Conservation (phyloP, 805 yeast genomes). For the Ogataea paradorogensis region DNA sequence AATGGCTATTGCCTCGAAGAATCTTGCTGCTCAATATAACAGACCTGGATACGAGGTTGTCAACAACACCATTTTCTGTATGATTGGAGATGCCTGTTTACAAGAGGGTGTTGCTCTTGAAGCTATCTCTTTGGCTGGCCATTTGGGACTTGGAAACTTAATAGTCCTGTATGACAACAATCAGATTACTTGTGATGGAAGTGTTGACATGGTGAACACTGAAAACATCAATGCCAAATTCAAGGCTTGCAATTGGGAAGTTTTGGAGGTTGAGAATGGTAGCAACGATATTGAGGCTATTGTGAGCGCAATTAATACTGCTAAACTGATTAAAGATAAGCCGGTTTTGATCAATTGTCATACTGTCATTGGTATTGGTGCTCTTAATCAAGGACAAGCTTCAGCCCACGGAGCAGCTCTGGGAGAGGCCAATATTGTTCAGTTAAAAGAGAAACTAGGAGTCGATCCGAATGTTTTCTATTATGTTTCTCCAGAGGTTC, state of each 20-base stretch:
- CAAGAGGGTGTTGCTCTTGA: slow-evolving; percentile 97
- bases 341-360: slow-evolving; percentile 87
- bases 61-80: slow-evolving; percentile 70
- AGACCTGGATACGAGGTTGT: slow-evolving; percentile 73
- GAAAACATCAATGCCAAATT: slow-evolving; percentile 86
- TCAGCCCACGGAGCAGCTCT: slow-evolving; percentile 96
- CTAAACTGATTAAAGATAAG: slow-evolving; percentile 67
- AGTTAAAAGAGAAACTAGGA: slow-evolving; percentile 77
- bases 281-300: slow-evolving; percentile 73
- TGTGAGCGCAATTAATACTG: slow-evolving; percentile 66
- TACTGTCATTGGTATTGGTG: slow-evolving; percentile 94
- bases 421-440: slow-evolving; percentile 86
- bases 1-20: slow-evolving; percentile 89
- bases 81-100: slow-evolving; percentile 97
- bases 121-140: slow-evolving; percentile 94
- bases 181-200: slow-evolving; percentile 95
- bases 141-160: slow-evolving; percentile 85
- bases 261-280: slow-evolving; percentile 72
- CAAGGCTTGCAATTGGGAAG: slow-evolving; percentile 94
- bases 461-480: slow-evolving; percentile 82
- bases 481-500: slow-evolving; percentile 78
- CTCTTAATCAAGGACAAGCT: slow-evolving; percentile 78
- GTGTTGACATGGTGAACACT: slow-evolving; percentile 83
- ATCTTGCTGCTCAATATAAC: slow-evolving; percentile 89
- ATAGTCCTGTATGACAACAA: slow-evolving; percentile 95